Evolutionary conservation across 2,329 filamentous ascomycete species (phyloP).

Genomic region (Dactylellina drechsleri): DNA sequence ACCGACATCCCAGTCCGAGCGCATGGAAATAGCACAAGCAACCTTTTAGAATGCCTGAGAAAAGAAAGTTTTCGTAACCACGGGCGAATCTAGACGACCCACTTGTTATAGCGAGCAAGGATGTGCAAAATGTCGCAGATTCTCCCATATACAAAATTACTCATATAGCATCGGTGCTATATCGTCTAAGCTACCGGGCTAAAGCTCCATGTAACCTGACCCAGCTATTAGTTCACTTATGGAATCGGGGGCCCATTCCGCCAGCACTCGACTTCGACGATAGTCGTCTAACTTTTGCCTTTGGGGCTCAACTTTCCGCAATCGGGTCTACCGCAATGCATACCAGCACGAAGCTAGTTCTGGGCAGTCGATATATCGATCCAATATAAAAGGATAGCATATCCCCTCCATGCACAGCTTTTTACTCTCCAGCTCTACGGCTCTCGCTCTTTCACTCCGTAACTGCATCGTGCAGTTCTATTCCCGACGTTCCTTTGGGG

Average conservation of each 20-base stretch:
- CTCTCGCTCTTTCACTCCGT: conserved; percentile 26
- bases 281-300: conserved; percentile 24
- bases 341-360: not conserved
- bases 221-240: conserved; percentile 3
- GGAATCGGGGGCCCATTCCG: not conserved
- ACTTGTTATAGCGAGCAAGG: conserved; percentile 31
- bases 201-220: conserved; percentile 6
- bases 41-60: conserved; percentile 19
- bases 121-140: conserved; percentile 34
- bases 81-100: conserved; percentile 13
- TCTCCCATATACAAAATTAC: not conserved
- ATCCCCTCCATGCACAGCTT: conserved; percentile 12
- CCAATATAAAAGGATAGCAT: conserved; percentile 44
- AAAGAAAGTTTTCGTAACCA: conserved; percentile 13
- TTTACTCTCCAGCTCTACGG: conserved; percentile 33
- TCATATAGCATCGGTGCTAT: too few relatives aligned
- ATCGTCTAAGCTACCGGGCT: too few relatives aligned
- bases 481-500: conserved; percentile 27
- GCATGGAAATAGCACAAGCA: conserved; percentile 40
- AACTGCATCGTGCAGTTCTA: conserved; percentile 34
- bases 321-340: conserved; percentile 6
- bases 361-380: not conserved
- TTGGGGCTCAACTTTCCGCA: conserved; percentile 45
- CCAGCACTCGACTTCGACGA: conserved; percentile 8
- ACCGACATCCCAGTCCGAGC: conserved; percentile 19